Evolutionary conservation across 495 filamentous ascomycete genomes (phyloP).

Genomic region (Astrothelium macrocarpum): DNA sequence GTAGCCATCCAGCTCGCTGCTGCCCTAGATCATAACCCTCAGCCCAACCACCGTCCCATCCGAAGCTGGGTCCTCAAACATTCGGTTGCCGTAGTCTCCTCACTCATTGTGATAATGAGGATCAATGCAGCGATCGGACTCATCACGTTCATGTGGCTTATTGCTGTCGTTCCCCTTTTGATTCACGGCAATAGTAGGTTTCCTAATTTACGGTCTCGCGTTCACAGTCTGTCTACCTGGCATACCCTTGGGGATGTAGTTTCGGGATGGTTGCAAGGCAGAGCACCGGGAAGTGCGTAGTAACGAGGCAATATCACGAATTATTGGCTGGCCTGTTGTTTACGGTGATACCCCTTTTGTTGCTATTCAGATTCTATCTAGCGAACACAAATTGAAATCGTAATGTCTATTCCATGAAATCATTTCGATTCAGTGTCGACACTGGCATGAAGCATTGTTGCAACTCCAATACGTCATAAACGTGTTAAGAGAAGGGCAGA

Average conservation of each 20-base stretch:
- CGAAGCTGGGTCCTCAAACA: constrained; percentile 8
- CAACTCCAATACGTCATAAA: too few relatives aligned
- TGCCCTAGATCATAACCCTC: constrained; percentile 35
- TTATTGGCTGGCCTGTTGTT: not conserved
- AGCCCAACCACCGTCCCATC: not conserved
- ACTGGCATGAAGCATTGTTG: too few relatives aligned
- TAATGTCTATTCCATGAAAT: not conserved
- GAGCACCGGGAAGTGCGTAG: not conserved
- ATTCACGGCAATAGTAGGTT: constrained; percentile 10
- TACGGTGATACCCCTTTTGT: not conserved
- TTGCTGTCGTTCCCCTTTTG: constrained; percentile 10
- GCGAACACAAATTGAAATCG: not conserved
- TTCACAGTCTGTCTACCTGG: constrained; percentile 5
- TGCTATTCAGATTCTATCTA: not conserved
- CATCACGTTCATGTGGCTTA: constrained; percentile 11
- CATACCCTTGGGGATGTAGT: not conserved
- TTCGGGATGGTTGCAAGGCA: not conserved
- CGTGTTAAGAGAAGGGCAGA: too few relatives aligned
- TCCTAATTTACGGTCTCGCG: constrained; percentile 1
- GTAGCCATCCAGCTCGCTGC: constrained; percentile 49
- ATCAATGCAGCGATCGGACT: constrained; percentile 8
- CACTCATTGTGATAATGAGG: constrained; percentile 1
- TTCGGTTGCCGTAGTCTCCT: constrained; percentile 1
- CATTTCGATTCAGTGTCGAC: too few relatives aligned
- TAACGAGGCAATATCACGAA: not conserved